Evolutionary conservation across 2,329 filamentous ascomycete genomes (phyloP).

Genomic region (Xylariaceae sp.): DNA sequence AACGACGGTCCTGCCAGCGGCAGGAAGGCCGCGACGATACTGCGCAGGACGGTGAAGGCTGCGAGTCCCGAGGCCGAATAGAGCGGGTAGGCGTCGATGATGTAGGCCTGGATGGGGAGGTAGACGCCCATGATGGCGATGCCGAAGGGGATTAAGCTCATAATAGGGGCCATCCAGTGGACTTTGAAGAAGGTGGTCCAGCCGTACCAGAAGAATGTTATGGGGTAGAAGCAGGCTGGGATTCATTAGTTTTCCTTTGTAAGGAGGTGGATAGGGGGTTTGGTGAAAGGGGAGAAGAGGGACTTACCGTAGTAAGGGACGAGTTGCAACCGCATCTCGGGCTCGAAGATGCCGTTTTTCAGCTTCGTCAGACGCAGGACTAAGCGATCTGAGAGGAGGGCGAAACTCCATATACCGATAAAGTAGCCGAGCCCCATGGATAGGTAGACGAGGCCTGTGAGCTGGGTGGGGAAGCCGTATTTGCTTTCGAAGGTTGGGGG

Average conservation of each 20-base stretch:
- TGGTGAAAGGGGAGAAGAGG: not conserved
- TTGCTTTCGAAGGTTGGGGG: constrained; percentile 44
- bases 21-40: constrained; percentile 37
- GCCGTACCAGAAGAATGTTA: constrained; percentile 34
- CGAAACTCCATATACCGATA: constrained; percentile 38
- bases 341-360: constrained; percentile 33
- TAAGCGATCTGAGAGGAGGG: constrained; percentile 40
- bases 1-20: constrained; percentile 38
- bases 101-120: constrained; percentile 33
- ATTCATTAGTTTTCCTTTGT: not conserved
- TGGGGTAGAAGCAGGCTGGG: constrained; percentile 22
- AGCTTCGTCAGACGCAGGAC: constrained; percentile 43
- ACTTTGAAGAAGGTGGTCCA: constrained; percentile 28
- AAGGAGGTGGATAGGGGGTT: not conserved
- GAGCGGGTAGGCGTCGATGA: constrained; percentile 33
- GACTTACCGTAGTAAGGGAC: constrained; percentile 26
- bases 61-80: constrained; percentile 33
- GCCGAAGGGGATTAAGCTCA: constrained; percentile 30
- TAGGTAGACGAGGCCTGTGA: constrained; percentile 47
- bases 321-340: constrained; percentile 30
- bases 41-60: constrained; percentile 33
- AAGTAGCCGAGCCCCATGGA: constrained; percentile 41
- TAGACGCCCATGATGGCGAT: constrained; percentile 30
- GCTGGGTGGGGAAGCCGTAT: constrained; percentile 43
- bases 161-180: constrained; percentile 31